Conservation (phyloP, 2,329 filamentous ascomycete species). For the Lachnellula suecica region DNA sequence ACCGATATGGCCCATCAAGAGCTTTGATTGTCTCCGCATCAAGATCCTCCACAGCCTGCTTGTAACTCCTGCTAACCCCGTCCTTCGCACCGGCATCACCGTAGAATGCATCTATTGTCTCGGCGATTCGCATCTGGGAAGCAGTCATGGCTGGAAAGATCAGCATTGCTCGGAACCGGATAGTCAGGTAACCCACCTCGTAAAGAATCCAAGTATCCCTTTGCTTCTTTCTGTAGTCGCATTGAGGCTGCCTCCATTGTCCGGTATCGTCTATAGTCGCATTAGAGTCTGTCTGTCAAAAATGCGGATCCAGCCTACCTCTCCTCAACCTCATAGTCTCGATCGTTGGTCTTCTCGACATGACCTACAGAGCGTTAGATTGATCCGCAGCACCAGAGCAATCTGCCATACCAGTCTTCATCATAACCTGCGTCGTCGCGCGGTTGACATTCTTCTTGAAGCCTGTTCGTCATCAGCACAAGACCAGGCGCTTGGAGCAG, state of each 20-base stretch:
- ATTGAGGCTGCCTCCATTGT: conserved; percentile 95
- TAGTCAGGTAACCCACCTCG: conserved; percentile 57
- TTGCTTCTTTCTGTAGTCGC: conserved; percentile 94
- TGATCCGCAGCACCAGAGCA: background rate
- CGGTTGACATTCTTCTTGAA: conserved; percentile 98
- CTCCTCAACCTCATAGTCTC: conserved; percentile 97
- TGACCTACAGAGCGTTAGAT: conserved; percentile 57
- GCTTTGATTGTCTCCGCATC: conserved; percentile 99
- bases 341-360: conserved; percentile 97
- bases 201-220: conserved; percentile 94
- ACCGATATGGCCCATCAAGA: conserved; percentile 91
- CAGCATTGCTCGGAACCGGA: conserved; percentile 6
- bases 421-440: conserved; percentile 99
- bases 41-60: conserved; percentile 95
- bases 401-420: conserved; percentile 78
- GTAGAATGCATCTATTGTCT: conserved; percentile 99
- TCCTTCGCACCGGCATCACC: conserved; percentile 93
- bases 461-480: conserved; percentile 45
- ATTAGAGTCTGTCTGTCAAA: background rate
- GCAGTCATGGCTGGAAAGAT: conserved; percentile 81
- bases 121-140: conserved; percentile 98
- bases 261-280: conserved; percentile 72
- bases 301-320: conserved; percentile 48
- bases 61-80: conserved; percentile 94
- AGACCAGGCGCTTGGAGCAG: background rate